phyloP scores from a whole-genome alignment of 768 basidiomycete genomes.

The Lactarius hatsudake region DNA sequence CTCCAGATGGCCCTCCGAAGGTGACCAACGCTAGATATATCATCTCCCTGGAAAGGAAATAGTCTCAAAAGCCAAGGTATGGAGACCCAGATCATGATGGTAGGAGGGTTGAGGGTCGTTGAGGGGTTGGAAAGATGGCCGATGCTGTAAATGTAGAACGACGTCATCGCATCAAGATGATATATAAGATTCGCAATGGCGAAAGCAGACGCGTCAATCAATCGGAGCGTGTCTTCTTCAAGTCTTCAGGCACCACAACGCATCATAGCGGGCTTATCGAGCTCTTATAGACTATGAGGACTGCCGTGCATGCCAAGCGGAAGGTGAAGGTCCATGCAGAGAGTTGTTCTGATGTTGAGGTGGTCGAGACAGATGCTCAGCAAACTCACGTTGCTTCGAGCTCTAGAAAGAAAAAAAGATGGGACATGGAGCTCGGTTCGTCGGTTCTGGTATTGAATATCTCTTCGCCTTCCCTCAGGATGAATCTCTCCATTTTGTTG shows the following conservation, averaged over 20 bases:
- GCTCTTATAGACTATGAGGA: conserved; percentile 32
- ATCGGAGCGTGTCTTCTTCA: background rate
- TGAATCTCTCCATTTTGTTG: background rate
- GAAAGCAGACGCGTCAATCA: conserved; percentile 2
- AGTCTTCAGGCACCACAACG: background rate
- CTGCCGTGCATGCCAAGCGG: conserved; percentile 9
- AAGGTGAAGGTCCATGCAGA: conserved; percentile 10
- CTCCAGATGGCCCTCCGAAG: background rate
- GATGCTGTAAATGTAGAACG: too few relatives aligned
- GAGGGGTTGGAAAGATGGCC: too few relatives aligned
- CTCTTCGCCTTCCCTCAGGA: background rate
- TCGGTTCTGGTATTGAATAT: too few relatives aligned
- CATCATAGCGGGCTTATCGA: background rate
- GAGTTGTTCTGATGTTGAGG: conserved; percentile 26
- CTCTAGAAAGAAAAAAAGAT: conserved; percentile 14
- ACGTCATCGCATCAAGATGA: too few relatives aligned
- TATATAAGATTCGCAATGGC: too few relatives aligned
- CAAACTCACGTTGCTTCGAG: background rate
- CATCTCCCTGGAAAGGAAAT: too few relatives aligned
- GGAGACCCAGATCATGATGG: too few relatives aligned
- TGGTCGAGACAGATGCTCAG: conserved; percentile 12
- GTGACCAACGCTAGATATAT: too few relatives aligned
- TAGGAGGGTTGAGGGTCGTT: too few relatives aligned
- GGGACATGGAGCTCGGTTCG: background rate
- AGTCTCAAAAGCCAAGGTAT: too few relatives aligned